Percentiles rank a stretch among this genome's conserved stretches.
phyloP scores from a whole-genome alignment of 208 protist species.

The Zelonia costaricensis region DNA sequence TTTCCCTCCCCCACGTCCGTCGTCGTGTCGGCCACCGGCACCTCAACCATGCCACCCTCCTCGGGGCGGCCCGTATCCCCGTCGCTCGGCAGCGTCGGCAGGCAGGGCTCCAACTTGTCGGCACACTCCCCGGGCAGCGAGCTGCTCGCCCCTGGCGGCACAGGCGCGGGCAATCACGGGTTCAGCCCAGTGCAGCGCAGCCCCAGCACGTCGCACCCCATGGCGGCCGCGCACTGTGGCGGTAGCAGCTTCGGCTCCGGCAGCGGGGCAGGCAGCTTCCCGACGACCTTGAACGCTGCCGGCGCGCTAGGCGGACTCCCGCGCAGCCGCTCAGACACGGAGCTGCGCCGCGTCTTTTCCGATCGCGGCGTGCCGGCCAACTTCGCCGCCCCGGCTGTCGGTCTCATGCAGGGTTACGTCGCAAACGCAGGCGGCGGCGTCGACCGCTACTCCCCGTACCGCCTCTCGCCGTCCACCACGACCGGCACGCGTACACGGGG shows the following conservation, averaged over 20 bases:
- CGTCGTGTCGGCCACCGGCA: background rate
- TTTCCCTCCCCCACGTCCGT: background rate
- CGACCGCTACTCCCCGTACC: background rate
- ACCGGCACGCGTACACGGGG: conserved; percentile 14
- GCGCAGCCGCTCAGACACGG: conserved; percentile 20
- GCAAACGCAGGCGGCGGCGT: background rate
- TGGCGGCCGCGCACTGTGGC: background rate
- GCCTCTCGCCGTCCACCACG: background rate
- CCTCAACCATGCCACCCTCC: background rate
- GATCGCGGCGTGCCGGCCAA: conserved; percentile 8
- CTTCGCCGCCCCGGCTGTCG: too few relatives aligned
- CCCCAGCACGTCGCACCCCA: background rate
- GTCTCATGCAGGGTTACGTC: too few relatives aligned
- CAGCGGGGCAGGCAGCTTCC: conserved; percentile 3
- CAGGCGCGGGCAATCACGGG: background rate
- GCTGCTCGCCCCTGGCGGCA: background rate
- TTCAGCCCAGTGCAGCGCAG: conserved; percentile 14
- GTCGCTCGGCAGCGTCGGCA: background rate
- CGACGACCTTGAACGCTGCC: background rate
- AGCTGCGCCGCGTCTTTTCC: conserved; percentile 21
- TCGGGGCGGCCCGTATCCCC: background rate
- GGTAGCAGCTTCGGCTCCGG: too few relatives aligned
- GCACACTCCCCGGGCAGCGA: conserved; percentile 8
- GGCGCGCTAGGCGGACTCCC: conserved; percentile 2
- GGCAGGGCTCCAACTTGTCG: conserved; percentile 7